A percentile compares a stretch with the other conserved stretches of the same genome.
Conservation (phyloP, 441 rosid species). For the Erodium texanum region DNA sequence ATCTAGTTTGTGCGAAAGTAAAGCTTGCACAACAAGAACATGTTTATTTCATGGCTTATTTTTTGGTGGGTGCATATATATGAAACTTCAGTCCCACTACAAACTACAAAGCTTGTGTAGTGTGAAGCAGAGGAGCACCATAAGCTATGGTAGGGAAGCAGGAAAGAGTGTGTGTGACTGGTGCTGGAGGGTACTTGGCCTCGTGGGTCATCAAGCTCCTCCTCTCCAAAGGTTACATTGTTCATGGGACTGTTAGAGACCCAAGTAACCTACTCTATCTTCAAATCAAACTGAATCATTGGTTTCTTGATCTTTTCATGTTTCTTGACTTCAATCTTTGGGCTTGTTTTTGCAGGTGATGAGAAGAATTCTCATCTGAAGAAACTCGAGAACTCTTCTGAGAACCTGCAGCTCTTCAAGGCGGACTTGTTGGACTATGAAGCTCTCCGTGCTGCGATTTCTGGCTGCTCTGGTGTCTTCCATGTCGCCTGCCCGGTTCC, state of each 20-base stretch:
- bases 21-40: neutral
- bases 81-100: neutral
- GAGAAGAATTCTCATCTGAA: constrained; percentile 31
- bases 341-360: constrained; percentile 21
- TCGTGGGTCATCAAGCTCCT: constrained; percentile 17
- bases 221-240: constrained; percentile 14
- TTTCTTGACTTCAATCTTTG: too few species aligned
- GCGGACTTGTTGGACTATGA: constrained; percentile 33
- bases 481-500: constrained; percentile 38
- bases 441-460: constrained; percentile 31
- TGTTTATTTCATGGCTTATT: neutral
- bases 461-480: constrained; percentile 39
- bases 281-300: too few species aligned
- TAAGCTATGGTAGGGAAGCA: neutral
- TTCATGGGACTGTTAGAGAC: constrained; percentile 3
- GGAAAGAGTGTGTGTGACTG: constrained; percentile 13
- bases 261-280: neutral
- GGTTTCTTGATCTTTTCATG: too few species aligned
- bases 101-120: neutral
- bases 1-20: neutral
- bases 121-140: neutral
- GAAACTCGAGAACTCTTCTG: constrained; percentile 27
- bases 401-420: constrained; percentile 34
- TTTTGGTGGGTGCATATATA: neutral
- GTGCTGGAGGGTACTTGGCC: constrained; percentile 15